Base-by-base conservation (phyloP, 768 basidiomycete species). In the Saitozyma sp. region DNA sequence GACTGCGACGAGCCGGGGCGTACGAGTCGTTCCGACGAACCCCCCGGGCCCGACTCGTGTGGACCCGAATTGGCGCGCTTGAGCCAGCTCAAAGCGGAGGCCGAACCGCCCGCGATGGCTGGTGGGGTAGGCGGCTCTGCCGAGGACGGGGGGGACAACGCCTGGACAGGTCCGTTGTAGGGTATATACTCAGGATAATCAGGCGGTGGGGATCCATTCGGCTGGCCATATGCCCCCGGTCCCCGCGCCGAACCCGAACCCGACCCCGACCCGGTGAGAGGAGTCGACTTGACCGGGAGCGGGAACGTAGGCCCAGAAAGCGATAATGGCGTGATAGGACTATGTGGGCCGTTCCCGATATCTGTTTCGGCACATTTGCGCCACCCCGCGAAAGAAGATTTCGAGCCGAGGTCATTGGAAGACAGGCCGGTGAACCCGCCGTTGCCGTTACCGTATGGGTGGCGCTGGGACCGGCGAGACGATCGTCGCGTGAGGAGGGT, bases 101-200 rank as follows among this genome's bases (percentile, higher is more conserved):
- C 51, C 6, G 64, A 45, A 37, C 50, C 54, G 11, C 54, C 60
- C 13, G 49, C 46, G n/a, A 68, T 59, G 37, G 56, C 63, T 2
- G 60, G 64, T 40, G 54, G 58, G 8, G 50, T 8, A 1, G 51
- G 37, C 39, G 51, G 14, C 11, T 16, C 19, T 11, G 9, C 50
- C 6, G 19, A 29, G 10, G 39, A 7, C 39, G 61, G 16, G 50
- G 8, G 8, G 57, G 61, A 29, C 8, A 17, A 40, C 6, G 48
- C 40, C 43, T 59, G 60, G 37, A 65, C 49, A 10, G 69, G 66
- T 16, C 64, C 63, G 13, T 40, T 56, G 53, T 70, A 70, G 14
- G 69, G 69, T 39, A 70, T 61, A 55, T 64, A 70, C 17, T 70
- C 69, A 1, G 63, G 59, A 49, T 64, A 56, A 10, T 56, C 42